Base-by-base conservation (phyloP, 331 rosid genomes). In the Saraca asoca region DNA sequence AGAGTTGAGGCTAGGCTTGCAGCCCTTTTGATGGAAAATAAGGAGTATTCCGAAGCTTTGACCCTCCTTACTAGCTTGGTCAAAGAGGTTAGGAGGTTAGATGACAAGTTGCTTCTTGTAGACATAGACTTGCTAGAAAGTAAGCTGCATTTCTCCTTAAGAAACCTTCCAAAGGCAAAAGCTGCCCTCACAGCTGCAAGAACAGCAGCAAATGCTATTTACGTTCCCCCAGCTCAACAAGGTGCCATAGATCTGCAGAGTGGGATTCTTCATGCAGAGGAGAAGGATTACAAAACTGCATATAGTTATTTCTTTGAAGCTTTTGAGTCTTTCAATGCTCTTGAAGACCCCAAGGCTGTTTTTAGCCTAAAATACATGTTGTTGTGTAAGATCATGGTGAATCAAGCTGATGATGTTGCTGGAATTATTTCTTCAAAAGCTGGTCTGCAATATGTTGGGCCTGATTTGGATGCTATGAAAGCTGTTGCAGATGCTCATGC, bases 1-100 rank as follows among this genome's bases (percentile, higher is more conserved):
- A 73, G 96, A 56, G 96, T 93, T 63, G 98, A 93, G 81, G 95
- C 98, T 12, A 85, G 96, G 76, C 98, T 92, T 76, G 98, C 96
- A 13, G 81, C 96, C 12, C 96, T 93, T 65, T 77, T 93, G 72
- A 85, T 89, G 97, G 98, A 93, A 74, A 86, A 12, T 82, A 88
- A 93, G 69, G 98, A 93, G 80, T 93, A 81, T 61, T 66, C 96
- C 7, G 98, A 93, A 77, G 98, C 96, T 8, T 69, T 93, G 70
- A 85, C 72, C 63, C 95, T 93, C 51, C 90, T 93, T 51, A 79
- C 91, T 2, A 78, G 88, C 59, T 77, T 93, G 81, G 88, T 93
- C 75, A 93, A 90, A 79, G 98, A 93, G 82, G 98, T 90, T 66
- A 90, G 97, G 75, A 86, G 98, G 78, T 79, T 93, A 52, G 97